Conservation (phyloP, 768 basidiomycete species). For the Tulasnella sp. region DNA sequence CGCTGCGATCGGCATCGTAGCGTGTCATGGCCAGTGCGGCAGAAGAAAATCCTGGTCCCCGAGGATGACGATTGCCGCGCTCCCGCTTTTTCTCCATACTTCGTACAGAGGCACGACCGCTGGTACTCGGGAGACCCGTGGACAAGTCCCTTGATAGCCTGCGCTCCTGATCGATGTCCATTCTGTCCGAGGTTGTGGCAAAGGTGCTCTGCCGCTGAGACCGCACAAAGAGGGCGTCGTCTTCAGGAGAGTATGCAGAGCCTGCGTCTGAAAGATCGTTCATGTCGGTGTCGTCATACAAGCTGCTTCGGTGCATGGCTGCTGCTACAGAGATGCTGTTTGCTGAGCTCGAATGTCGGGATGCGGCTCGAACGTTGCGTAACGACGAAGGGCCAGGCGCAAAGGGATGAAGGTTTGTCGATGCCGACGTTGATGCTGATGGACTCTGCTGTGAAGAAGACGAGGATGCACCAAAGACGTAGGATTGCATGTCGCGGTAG, state of each 20-base stretch:
- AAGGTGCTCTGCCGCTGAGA: background rate
- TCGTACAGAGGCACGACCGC: background rate
- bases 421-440: background rate
- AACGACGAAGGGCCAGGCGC: constrained; percentile 1
- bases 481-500: constrained; percentile 24
- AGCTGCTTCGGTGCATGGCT: background rate
- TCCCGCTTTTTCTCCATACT: constrained; percentile 22
- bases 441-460: background rate
- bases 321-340: background rate
- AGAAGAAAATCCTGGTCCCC: background rate
- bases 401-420: constrained; percentile 1
- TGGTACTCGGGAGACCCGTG: background rate
- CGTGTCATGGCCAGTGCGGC: background rate
- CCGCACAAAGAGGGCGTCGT: background rate
- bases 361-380: constrained; percentile 11
- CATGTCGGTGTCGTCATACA: constrained; percentile 19
- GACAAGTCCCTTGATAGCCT: constrained; percentile 14
- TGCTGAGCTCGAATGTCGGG: constrained; percentile 20
- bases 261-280: constrained; percentile 23
- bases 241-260: constrained; percentile 27
- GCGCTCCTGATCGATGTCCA: constrained; percentile 23
- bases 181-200: background rate
- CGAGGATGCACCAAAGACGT: constrained; percentile 22
- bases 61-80: background rate
- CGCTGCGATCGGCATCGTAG: constrained; percentile 18